Conservation (phyloP, 768 basidiomycete species). For the Boletus reticulatus region DNA sequence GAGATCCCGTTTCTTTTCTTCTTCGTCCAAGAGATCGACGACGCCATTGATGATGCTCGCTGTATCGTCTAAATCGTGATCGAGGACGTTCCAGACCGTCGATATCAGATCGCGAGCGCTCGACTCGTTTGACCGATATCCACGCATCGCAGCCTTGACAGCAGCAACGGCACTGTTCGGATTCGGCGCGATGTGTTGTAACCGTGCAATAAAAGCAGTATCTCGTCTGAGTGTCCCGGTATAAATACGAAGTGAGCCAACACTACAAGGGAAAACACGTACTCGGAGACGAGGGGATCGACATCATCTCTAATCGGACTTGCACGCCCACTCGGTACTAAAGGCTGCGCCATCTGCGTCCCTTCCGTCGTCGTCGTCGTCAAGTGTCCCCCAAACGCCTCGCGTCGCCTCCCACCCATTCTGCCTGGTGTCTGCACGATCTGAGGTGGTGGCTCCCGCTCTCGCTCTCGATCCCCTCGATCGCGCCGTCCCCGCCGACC, state of each 20-base stretch:
- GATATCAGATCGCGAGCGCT: slow-evolving; percentile 83
- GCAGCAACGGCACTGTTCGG: slow-evolving; percentile 57
- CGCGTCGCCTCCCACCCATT: slow-evolving; percentile 46
- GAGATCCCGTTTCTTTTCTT: slow-evolving; percentile 78
- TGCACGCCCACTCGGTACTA: slow-evolving; percentile 26
- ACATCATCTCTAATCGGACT: slow-evolving; percentile 40
- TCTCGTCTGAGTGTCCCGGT: slow-evolving; percentile 53
- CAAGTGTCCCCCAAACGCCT: slow-evolving; percentile 60
- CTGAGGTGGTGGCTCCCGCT: slow-evolving; percentile 36
- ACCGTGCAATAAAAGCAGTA: slow-evolving; percentile 57
- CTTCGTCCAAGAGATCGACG: slow-evolving; percentile 77
- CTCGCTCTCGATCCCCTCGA: slow-evolving; percentile 53
- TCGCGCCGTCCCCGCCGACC: slow-evolving; percentile 46
- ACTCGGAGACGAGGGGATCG: slow-evolving; percentile 59
- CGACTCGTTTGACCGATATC: slow-evolving; percentile 74
- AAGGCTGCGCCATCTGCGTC: slow-evolving; percentile 9
- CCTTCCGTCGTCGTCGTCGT: slow-evolving; percentile 38
- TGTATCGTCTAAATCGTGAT: slow-evolving; percentile 66
- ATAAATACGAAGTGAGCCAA: not conserved
- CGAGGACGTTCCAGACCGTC: slow-evolving; percentile 81
- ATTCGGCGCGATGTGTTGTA: slow-evolving; percentile 58
- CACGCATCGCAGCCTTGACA: slow-evolving; percentile 72
- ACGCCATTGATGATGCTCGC: slow-evolving; percentile 70
- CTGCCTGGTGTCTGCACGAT: slow-evolving; percentile 27
- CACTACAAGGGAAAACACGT: slow-evolving; percentile 21